Evolutionary conservation across 2,329 filamentous ascomycete genomes (phyloP).

Genomic region (Parastagonospora avenae): DNA sequence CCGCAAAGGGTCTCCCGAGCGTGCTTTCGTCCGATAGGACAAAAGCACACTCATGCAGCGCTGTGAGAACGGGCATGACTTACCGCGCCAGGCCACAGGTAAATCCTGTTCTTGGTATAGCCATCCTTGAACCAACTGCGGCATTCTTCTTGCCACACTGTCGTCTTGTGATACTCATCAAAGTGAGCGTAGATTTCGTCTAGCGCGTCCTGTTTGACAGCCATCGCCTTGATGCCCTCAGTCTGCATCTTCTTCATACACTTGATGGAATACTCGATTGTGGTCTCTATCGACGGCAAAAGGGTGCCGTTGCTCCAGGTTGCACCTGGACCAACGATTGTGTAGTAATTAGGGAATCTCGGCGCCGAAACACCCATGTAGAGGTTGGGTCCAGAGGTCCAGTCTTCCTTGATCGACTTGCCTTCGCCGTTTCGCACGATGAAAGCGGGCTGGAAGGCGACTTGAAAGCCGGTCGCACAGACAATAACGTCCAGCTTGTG

Average conservation of each 20-base stretch:
- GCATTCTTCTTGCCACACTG: constrained; percentile 42
- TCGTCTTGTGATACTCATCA: constrained; percentile 36
- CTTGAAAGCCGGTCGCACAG: constrained; percentile 42
- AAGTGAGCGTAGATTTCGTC: constrained; percentile 40
- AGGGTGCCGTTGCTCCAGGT: constrained; percentile 54
- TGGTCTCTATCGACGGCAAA: constrained; percentile 53
- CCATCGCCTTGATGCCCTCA: constrained; percentile 38
- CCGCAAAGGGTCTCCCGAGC: not conserved
- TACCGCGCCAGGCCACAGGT: constrained; percentile 41
- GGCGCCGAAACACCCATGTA: constrained; percentile 52
- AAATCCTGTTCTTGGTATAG: constrained; percentile 41
- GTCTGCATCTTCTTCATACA: constrained; percentile 42
- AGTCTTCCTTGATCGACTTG: constrained; percentile 47
- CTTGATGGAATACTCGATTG: constrained; percentile 39
- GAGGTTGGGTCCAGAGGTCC: constrained; percentile 47
- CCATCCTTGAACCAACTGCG: constrained; percentile 44
- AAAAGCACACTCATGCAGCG: too few relatives aligned
- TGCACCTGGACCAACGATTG: constrained; percentile 49
- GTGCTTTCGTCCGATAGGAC: too few relatives aligned
- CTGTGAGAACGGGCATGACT: constrained; percentile 11
- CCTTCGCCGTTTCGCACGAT: constrained; percentile 47
- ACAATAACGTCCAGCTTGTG: constrained; percentile 41
- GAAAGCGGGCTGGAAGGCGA: constrained; percentile 52
- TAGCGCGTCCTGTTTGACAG: constrained; percentile 37
- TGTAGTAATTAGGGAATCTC: constrained; percentile 53